Evolutionary conservation across 139 green algal species (phyloP).

Genomic region (Zygnema circumcarinatum): DNA sequence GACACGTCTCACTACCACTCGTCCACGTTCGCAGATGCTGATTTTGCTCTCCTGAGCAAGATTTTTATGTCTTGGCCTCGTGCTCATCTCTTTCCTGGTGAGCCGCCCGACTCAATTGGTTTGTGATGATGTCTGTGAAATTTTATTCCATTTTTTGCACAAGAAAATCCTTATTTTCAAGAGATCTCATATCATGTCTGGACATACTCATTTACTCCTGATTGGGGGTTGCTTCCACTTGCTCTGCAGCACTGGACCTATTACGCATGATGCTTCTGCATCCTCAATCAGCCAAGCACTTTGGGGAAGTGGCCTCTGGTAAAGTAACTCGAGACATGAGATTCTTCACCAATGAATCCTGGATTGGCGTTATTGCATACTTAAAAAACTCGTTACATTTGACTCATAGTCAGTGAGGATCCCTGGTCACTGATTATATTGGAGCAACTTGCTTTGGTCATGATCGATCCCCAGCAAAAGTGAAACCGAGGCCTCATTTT

Average conservation of each 20-base stretch:
- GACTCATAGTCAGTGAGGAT: too few relatives aligned
- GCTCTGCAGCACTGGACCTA: conserved; percentile 47
- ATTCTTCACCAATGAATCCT: too few relatives aligned
- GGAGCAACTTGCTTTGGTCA: too few relatives aligned
- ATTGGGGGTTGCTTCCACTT: not conserved
- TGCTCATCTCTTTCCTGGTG: conserved; percentile 55
- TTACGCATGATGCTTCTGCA: conserved; percentile 57
- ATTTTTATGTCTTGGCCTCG: conserved; percentile 42
- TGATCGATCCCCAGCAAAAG: too few relatives aligned
- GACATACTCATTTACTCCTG: not conserved
- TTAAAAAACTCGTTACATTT: too few relatives aligned
- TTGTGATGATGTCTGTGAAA: not conserved
- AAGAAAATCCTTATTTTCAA: not conserved
- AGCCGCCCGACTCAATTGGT: too few relatives aligned
- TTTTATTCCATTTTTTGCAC: not conserved
- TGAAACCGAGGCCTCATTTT: too few relatives aligned
- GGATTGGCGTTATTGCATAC: too few relatives aligned
- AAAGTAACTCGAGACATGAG: too few relatives aligned
- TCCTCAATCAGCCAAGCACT: conserved; percentile 24
- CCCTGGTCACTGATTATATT: too few relatives aligned
- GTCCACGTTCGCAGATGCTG: conserved; percentile 39
- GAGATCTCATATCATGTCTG: not conserved
- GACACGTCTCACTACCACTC: conserved; percentile 53
- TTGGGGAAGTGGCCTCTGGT: conserved; percentile 6
- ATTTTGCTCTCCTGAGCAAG: conserved; percentile 34